phyloP scores from a whole-genome alignment of 2,329 filamentous ascomycete genomes.

The Microsporum canis region DNA sequence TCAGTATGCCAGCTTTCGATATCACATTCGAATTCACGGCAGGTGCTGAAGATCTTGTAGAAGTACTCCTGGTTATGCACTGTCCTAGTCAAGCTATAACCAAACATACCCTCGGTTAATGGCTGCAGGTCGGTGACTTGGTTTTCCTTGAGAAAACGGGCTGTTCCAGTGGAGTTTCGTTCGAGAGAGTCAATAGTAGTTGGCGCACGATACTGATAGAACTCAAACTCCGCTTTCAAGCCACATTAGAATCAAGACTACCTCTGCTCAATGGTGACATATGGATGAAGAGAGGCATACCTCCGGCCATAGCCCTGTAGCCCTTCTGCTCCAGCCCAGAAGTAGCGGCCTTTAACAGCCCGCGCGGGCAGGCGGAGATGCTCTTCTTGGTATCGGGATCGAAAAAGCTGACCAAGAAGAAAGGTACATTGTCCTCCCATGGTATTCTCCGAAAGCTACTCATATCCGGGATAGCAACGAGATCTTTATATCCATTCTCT shows the following conservation, averaged over 20 bases:
- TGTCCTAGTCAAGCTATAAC: constrained; percentile 77
- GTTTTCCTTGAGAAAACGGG: constrained; percentile 62
- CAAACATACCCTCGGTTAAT: constrained; percentile 90
- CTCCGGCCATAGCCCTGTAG: constrained; percentile 80
- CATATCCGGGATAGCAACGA: constrained; percentile 72
- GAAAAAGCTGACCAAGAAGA: constrained; percentile 73
- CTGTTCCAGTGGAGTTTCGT: constrained; percentile 56
- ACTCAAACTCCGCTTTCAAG: constrained; percentile 74
- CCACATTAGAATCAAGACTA: neutral
- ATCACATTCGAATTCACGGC: constrained; percentile 62
- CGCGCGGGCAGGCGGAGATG: constrained; percentile 67
- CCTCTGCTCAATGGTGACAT: neutral
- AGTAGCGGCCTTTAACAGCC: constrained; percentile 57
- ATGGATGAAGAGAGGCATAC: constrained; percentile 40
- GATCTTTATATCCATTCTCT: constrained; percentile 77
- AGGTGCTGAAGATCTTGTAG: constrained; percentile 75
- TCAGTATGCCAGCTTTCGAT: constrained; percentile 96
- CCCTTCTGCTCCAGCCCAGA: constrained; percentile 56
- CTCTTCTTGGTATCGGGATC: constrained; percentile 66
- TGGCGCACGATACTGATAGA: constrained; percentile 78
- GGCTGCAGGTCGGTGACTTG: constrained; percentile 61
- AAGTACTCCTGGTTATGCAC: constrained; percentile 88
- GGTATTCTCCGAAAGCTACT: constrained; percentile 70
- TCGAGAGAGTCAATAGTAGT: constrained; percentile 37
- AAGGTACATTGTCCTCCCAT: constrained; percentile 78